Percentiles rank a stretch among this genome's conserved stretches.
phyloP scores from a whole-genome alignment of 2,329 filamentous ascomycete genomes.

The Colletotrichum noveboracense region DNA sequence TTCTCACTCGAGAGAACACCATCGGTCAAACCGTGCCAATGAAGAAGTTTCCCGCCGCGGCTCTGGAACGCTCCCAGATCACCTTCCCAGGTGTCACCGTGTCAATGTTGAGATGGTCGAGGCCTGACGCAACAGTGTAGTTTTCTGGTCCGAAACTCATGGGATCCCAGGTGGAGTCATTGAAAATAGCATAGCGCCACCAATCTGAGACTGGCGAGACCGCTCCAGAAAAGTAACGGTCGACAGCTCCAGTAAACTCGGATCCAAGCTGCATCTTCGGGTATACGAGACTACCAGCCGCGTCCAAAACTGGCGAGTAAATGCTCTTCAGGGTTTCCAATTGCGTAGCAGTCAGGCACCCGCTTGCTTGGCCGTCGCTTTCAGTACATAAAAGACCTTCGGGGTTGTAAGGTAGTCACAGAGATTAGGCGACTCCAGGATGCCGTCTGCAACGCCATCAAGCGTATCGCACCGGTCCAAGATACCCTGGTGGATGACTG shows the following conservation, averaged over 20 bases:
- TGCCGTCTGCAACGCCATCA: constrained; percentile 27
- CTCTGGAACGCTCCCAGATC: constrained; percentile 42
- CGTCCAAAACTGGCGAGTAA: constrained; percentile 32
- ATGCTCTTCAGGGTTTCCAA: constrained; percentile 37
- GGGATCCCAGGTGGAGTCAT: constrained; percentile 41
- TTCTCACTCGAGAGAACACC: constrained; percentile 47
- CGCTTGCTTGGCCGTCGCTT: neutral
- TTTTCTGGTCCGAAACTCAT: constrained; percentile 41
- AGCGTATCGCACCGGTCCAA: constrained; percentile 32
- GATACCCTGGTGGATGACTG: constrained; percentile 19
- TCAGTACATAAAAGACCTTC: constrained; percentile 41
- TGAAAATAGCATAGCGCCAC: constrained; percentile 44
- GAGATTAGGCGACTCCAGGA: constrained; percentile 19
- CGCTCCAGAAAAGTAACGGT: constrained; percentile 36
- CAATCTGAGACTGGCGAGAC: constrained; percentile 34
- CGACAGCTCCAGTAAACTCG: constrained; percentile 45
- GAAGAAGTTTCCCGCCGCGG: constrained; percentile 47
- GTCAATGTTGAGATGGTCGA: constrained; percentile 42
- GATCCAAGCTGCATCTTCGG: constrained; percentile 54
- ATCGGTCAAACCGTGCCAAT: constrained; percentile 52
- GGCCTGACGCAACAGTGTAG: constrained; percentile 26
- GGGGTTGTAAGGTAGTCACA: constrained; percentile 43
- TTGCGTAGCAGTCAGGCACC: constrained; percentile 31
- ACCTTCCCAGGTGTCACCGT: constrained; percentile 43
- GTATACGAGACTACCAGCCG: constrained; percentile 41